Conservation (phyloP, 139 green algal genomes). For the Chlamydomonas sp. region DNA sequence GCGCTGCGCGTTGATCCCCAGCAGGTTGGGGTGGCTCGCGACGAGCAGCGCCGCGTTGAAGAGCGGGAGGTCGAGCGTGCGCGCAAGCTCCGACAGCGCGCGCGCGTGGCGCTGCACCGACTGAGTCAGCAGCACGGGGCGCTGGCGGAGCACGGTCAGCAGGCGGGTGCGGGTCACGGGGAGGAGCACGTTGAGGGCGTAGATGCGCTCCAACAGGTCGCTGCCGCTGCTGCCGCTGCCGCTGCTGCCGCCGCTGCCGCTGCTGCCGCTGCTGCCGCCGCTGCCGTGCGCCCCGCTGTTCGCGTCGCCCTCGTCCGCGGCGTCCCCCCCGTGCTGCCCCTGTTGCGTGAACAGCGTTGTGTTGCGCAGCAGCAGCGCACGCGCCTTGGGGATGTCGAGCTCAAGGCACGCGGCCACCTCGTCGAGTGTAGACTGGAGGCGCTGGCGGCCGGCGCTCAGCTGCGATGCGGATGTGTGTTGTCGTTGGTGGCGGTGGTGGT, state of each 20-base stretch:
- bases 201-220: background rate
- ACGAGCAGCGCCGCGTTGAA: slow-evolving; percentile 11
- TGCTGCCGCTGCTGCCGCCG: too few relatives aligned
- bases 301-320: too few relatives aligned
- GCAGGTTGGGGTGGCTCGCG: background rate
- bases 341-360: slow-evolving; percentile 3
- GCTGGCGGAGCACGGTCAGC: background rate
- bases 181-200: background rate
- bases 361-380: slow-evolving; percentile 1
- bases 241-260: too few relatives aligned
- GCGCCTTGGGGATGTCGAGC: background rate
- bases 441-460: background rate
- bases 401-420: background rate
- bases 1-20: background rate
- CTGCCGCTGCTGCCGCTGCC: too few relatives aligned
- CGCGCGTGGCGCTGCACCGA: background rate
- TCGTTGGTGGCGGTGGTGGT: too few relatives aligned
- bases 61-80: background rate
- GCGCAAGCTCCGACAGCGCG: slow-evolving; percentile 4
- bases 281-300: too few relatives aligned
- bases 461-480: too few relatives aligned
- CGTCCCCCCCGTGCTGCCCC: too few relatives aligned
- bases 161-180: slow-evolving; percentile 1
- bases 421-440: background rate
- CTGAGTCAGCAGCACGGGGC: slow-evolving; percentile 7